Base-by-base conservation (phyloP, 2,329 filamentous ascomycete genomes). In the Elsinoe arachidis region DNA sequence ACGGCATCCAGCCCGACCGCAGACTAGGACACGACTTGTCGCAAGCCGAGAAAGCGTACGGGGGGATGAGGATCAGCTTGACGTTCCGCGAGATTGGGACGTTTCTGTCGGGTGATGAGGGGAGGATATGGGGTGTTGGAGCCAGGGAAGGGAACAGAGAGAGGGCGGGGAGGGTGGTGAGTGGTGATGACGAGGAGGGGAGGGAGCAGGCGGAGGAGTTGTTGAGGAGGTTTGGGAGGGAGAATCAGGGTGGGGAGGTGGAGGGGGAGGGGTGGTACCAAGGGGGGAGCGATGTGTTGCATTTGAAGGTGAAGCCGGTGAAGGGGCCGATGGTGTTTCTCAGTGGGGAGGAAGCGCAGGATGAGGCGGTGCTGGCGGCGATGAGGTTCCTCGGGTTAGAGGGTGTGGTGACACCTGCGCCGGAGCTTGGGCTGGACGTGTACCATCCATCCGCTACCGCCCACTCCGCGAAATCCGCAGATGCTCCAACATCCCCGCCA, bases 61-160 rank as follows among this genome's bases (percentile, higher is more conserved):
- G 75, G 5, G 87, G 90, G 5, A 83, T 85, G 47, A 86, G 93
- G 47, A 96, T 99, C 68, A 95, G 88, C 49, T 78, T 99, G 35
- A 99, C 93, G 0, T 97, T 99, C 69, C 81, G 93, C 44, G 79
- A 83, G 21, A 96, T 99, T 62, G 90, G 84, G 1, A 99, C 93
- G 0, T 97, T 90, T 67, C 72, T 96, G 44, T 78, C 86, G 63
- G 74, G 76, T 3, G 76, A 82, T n/a, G 77, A 80, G 38, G 76
- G 76, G 30, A 73, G 73, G 2, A 95, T 99, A 56, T 97, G 91
- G 92, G 93, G 93, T 12, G 91, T 96, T 71, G 93, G 93, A 2
- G 92, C 91, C 0, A 82, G 80, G 0, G 76, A 75, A 5, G 95
- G 96, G 73, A 77, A 74, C 0, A 76, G 77, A 21, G 76, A 77